A percentile compares a stretch with the other conserved stretches of the same genome.
Conservation (phyloP, 2,329 filamentous ascomycete species). For the Aspergillus quadrilineatus region DNA sequence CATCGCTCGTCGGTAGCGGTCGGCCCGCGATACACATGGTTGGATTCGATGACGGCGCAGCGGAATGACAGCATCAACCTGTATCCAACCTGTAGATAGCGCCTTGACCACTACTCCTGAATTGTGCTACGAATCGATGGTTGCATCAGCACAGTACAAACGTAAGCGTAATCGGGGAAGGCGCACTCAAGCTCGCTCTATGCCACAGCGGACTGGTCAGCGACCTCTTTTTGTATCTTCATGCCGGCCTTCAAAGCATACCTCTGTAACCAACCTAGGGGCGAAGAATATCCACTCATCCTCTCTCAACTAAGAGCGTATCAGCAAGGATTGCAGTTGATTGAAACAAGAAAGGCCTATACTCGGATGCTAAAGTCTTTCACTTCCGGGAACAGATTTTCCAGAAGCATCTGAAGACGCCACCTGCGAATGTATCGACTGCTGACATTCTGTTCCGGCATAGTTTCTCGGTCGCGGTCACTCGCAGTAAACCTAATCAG, state of each 20-base stretch:
- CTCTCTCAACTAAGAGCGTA: not conserved
- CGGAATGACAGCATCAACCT: not conserved
- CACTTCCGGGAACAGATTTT: not conserved
- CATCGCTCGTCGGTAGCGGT: not conserved
- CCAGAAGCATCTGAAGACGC: not conserved
- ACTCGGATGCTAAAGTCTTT: not conserved
- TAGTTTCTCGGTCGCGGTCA: not conserved
- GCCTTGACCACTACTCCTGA: not conserved
- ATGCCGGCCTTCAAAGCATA: not conserved
- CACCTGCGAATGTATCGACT: not conserved
- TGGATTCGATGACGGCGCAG: not conserved
- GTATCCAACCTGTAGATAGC: no score
- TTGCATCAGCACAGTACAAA: not conserved
- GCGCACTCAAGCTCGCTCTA: not conserved
- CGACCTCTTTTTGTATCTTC: not conserved
- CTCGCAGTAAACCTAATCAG: not conserved
- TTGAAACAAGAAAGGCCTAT: not conserved
- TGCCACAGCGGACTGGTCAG: not conserved
- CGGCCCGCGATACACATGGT: not conserved
- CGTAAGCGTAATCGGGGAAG: not conserved
- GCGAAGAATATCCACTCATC: not conserved
- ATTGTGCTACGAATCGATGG: not conserved
- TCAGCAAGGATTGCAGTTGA: no score
- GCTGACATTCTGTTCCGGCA: not conserved
- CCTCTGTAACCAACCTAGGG: not conserved